Evolutionary conservation across 495 filamentous ascomycete genomes (phyloP).

Genomic region (Lophiotrema nucula): DNA sequence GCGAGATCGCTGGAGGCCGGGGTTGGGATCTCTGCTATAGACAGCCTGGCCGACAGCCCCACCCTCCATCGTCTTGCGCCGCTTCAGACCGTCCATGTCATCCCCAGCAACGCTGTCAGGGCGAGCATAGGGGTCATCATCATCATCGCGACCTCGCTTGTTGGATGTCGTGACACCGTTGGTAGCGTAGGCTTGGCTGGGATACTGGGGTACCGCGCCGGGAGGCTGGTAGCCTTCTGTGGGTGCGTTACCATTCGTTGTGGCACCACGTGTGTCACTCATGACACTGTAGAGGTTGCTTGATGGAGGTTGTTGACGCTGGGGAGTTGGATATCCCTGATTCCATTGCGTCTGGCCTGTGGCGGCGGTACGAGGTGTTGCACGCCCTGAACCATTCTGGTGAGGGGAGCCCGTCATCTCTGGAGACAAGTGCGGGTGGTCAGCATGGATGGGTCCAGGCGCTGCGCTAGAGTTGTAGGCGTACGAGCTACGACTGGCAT

Average conservation of each 20-base stretch:
- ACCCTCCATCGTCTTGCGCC: constrained; percentile 76
- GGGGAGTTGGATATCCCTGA: constrained; percentile 77
- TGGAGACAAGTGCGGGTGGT: constrained; percentile 77
- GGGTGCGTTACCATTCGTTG: constrained; percentile 60
- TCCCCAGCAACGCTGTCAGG: constrained; percentile 55
- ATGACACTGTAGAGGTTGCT: constrained; percentile 90
- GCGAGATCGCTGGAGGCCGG: constrained; percentile 22
- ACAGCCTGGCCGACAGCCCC: constrained; percentile 51
- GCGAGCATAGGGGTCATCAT: constrained; percentile 63
- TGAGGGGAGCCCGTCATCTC: constrained; percentile 90
- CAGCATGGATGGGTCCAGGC: constrained; percentile 63
- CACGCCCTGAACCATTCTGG: constrained; percentile 78
- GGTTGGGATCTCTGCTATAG: constrained; percentile 25
- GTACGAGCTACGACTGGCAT: constrained; percentile 67
- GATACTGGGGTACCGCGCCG: constrained; percentile 52
- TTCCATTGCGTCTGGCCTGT: constrained; percentile 72
- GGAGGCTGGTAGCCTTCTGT: constrained; percentile 49
- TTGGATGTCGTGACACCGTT: constrained; percentile 66
- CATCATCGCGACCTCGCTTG: constrained; percentile 75
- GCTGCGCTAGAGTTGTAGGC: constrained; percentile 67
- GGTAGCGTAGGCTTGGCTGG: constrained; percentile 59
- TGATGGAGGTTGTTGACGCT: constrained; percentile 63
- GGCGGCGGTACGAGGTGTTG: constrained; percentile 76
- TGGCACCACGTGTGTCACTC: constrained; percentile 72
- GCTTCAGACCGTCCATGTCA: constrained; percentile 69